Base-by-base conservation (phyloP, 257 asterid species). In the Solanum chaucha region DNA sequence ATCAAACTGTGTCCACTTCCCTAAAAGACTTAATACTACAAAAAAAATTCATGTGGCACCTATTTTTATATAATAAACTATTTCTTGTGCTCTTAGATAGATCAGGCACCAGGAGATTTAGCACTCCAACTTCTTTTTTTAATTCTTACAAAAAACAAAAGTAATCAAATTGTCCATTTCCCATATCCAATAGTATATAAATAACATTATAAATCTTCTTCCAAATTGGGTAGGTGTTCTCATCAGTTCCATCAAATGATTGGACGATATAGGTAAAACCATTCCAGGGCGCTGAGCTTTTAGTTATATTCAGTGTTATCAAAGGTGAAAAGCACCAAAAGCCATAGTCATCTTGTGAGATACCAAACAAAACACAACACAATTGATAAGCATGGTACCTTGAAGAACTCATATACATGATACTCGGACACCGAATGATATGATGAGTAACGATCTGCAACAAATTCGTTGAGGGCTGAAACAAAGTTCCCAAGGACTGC, bases 401-500 rank as follows among this genome's bases (percentile, higher is more conserved):
- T 97, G 88, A 93, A 97, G 87, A 95, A 97, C 83, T 97, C 99
- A 59, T 97, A 96, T 68, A 95, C 98, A 83, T 96, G 96, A 92
- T 97, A 97, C 84, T 97, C 98, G 19, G 98, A 94, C 82, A 97
- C 91, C 4, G 95, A 92, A 87, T 91, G 97, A 41, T 91, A 90
- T 46, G 19, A 87, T 64, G 95, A 93, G 91, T 97, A 96, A 41
- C 93, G 94, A 84, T 93, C 98, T 3, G 96, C 98, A 82, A 96
- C 93, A 89, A 97, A 97, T 88, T 83, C 88, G 89, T 96, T 97
- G 85, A 97, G 95, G 88, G 98, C 98, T 55, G 99, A 96, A 71
- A 97, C 94, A 36, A 97, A 97, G 94, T 91, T 97, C 89, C 99
- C 99, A 80, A 97, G 98, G 89, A 97, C 99, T 97, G 98, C 96